Evolutionary conservation across 2,329 filamentous ascomycete genomes (phyloP), one percentile per base, ranked within the genome.

Genomic region (Corniculantispora saksenae): DNA sequence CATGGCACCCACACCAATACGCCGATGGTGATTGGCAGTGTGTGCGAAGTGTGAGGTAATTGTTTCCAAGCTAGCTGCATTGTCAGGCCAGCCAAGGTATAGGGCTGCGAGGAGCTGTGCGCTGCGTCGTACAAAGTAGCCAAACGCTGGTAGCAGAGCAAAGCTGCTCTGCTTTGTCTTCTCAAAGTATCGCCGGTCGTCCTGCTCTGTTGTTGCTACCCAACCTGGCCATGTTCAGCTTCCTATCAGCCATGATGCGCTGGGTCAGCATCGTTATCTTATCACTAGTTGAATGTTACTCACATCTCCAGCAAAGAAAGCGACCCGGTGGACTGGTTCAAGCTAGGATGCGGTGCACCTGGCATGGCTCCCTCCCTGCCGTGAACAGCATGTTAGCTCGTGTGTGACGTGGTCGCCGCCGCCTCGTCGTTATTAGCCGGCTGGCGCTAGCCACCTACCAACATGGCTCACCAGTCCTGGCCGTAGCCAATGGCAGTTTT

Each of bases 271-370:
- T 15, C 38, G 3, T 13, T 13, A 43, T 13, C 32, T 32, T 32
- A 32, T 10, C 38, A 3, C 5, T 43, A 13, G 38, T 13, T 13
- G 4, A 13, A 43, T 43, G 4, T 15, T 7, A 12, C n/a, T 13
- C 6, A 12, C n/a, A 21, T 10, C 17, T 48, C 19, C 19, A 3
- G 45, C 45, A 38, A 47, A 32, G 15, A n/a, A n/a, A 29, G 50
- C 7, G 50, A 55, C 50, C 60, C 50, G 25, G 15, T 23, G 50
- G 38, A n/a, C 32, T 23, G 50, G 60, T 62, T 62, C 50, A 55
- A 23, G 9, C 59, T 45, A 45, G 32, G 25, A 7, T 19, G 13
- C 38, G 32, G 27, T 21, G n/a, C 21, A 48, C 10, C n/a, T 47
- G 55, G 40, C 10, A 13, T 29, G 23, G 54, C 10, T n/a, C 35